These are phyloP conservation scores for Diaporthe eres DNA, from an alignment of 2,329 filamentous ascomycete genomes.

Conservation along the genomic window DNA sequence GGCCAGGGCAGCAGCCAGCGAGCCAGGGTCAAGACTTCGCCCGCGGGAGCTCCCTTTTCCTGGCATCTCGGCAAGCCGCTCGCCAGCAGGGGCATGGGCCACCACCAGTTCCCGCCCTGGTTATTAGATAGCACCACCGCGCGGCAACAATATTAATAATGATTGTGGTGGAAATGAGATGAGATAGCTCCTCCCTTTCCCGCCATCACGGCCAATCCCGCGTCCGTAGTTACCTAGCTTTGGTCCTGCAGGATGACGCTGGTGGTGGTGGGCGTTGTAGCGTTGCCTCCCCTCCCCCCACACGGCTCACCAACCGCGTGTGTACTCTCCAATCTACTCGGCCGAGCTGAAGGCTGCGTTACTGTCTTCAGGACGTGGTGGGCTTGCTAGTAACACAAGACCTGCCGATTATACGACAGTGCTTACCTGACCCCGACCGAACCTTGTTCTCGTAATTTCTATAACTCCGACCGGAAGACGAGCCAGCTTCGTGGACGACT, in stretches of 20 bases:
- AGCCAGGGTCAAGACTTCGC: constrained; percentile 28
- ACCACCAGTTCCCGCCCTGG: constrained; percentile 19
- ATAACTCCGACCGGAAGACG: constrained; percentile 32
- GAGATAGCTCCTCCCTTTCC: constrained; percentile 18
- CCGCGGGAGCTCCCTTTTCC: constrained; percentile 36
- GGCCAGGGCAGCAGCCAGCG: background rate
- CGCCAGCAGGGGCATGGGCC: constrained; percentile 26
- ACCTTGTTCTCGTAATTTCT: constrained; percentile 24
- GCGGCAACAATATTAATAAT: constrained; percentile 25
- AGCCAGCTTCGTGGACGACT: constrained; percentile 22
- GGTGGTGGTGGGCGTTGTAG: constrained; percentile 11
- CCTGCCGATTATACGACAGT: constrained; percentile 10
- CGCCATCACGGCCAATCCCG: constrained; percentile 5
- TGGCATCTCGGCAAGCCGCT: constrained; percentile 30
- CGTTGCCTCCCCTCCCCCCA: background rate
- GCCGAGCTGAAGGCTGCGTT: background rate
- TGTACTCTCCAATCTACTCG: background rate
- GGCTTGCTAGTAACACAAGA: background rate
- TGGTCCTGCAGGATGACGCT: constrained; percentile 29
- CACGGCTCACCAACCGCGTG: constrained; percentile 3
- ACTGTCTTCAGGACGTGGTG: background rate
- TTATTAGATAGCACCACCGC: constrained; percentile 8
- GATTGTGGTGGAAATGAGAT: constrained; percentile 28
- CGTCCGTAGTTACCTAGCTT: background rate
- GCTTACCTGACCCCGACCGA: constrained; percentile 23